Evolutionary conservation across 805 yeast species (phyloP).

Genomic region (Zygosaccharomyces bisporus): DNA sequence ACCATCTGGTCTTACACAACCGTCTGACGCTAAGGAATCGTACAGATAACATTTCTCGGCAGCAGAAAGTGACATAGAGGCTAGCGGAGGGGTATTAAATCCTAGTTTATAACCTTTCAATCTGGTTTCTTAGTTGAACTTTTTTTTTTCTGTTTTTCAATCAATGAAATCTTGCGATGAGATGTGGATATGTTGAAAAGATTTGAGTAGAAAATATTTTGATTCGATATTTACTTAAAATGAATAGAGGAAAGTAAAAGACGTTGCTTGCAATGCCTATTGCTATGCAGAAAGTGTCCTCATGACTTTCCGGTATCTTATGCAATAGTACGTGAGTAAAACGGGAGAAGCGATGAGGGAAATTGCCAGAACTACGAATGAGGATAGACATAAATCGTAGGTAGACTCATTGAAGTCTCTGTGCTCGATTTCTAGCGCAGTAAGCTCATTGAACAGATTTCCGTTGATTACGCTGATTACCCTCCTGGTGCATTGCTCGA

Average conservation of each 20-base stretch:
- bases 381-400: not conserved
- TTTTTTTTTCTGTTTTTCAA: slow-evolving; percentile 1
- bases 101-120: not conserved
- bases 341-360: not conserved
- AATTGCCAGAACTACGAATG: not conserved
- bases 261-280: not conserved
- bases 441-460: slow-evolving; percentile 10
- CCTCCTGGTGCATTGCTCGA: slow-evolving; percentile 6
- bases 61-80: slow-evolving; percentile 64
- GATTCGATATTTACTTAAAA: not conserved
- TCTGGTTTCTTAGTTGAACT: not conserved
- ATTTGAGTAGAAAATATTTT: not conserved
- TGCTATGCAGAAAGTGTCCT: not conserved
- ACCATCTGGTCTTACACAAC: slow-evolving; percentile 83
- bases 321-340: slow-evolving; percentile 3
- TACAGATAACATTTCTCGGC: slow-evolving; percentile 74
- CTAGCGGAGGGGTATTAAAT: not conserved
- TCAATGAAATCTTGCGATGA: not conserved
- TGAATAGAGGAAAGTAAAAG: not conserved
- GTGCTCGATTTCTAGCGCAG: slow-evolving; percentile 15
- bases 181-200: slow-evolving; percentile 1
- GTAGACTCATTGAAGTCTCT: slow-evolving; percentile 18
- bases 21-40: slow-evolving; percentile 58
- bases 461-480: slow-evolving; percentile 1
- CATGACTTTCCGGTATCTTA: not conserved